Base-by-base conservation (phyloP, 2,329 filamentous ascomycete genomes). In the Fusarium sp. region DNA sequence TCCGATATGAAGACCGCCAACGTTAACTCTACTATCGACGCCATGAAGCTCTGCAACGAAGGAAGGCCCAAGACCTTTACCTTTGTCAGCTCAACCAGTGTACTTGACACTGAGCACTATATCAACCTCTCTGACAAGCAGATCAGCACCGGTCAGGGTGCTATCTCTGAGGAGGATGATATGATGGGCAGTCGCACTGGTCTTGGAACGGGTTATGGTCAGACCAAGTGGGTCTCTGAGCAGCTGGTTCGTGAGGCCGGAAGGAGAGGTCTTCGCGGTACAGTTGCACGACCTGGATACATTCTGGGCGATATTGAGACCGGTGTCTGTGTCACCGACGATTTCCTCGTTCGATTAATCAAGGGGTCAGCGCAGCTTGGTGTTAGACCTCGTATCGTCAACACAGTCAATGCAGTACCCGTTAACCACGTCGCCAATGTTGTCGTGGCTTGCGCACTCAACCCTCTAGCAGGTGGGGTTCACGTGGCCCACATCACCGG, bases 351-450 rank as follows among this genome's bases (percentile, higher is more conserved):
- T 69, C 89, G 95, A 41, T 88, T 98, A 81, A 82, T 91, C 59
- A 97, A 98, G 82, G 94, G 93, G 60, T 97, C 93, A 75, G 84
- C 97, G 53, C 94, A 98, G 80, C 84, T 98, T 4, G 83, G 83
- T 4, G 85, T 86, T 4, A 86, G 93, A 1, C 95, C 94, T 2
- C 86, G 88, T 71, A 97, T 98, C 72, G 81, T 85, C 78, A 98
- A 97, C 82, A 93, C 93, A 0, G 89, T 98, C 79, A 98, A 98
- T 82, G 89, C 91, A 79, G 92, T 97, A 1, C 94, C 95, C 0
- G 94, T 97, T 27, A 89, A 89, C 67, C 93, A 97, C 71, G 94
- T 98, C 37, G 88, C 91, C 2, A 86, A 88, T n/a, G 88, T 97
- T 10, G 91, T 97, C n/a, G 87, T 97, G 11, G 91, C 97, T 27